A percentile compares a stretch with the other conserved stretches of the same genome.
Conservation (phyloP, 768 basidiomycete genomes). For the Mycena indigotica region DNA sequence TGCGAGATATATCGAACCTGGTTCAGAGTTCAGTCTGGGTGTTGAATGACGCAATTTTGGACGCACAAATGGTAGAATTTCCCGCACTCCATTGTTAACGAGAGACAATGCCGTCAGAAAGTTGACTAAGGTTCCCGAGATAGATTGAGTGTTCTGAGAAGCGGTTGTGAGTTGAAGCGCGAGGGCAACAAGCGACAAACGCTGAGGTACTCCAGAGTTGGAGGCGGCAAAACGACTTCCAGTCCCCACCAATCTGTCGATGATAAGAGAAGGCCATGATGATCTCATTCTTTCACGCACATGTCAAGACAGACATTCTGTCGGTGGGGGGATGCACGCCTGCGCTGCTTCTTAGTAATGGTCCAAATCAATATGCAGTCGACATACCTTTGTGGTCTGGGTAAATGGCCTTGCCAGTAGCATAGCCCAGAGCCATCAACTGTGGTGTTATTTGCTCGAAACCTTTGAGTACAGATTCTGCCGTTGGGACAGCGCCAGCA, state of each 20-base stretch:
- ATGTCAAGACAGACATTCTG: conserved; percentile 77
- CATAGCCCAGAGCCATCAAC: conserved; percentile 76
- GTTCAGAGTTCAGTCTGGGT: not conserved
- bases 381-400: conserved; percentile 66
- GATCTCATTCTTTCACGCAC: conserved; percentile 52
- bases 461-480: conserved; percentile 70
- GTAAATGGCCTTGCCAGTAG: conserved; percentile 63
- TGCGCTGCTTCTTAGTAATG: conserved; percentile 49
- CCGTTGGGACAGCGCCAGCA: conserved; percentile 75
- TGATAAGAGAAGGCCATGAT: conserved; percentile 7
- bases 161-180: not conserved
- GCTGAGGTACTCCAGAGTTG: conserved; percentile 61
- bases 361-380: conserved; percentile 5
- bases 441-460: conserved; percentile 73
- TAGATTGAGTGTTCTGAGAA: conserved; percentile 56
- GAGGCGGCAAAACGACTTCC: conserved; percentile 74
- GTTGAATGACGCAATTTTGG: not conserved
- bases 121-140: conserved; percentile 66
- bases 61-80: conserved; percentile 79
- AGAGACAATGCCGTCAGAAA: conserved; percentile 74
- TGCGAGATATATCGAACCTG: conserved; percentile 65
- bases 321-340: conserved; percentile 74
- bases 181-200: conserved; percentile 38
- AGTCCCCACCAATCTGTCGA: conserved; percentile 87
- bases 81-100: conserved; percentile 73